Evolutionary conservation across 805 yeast genomes (phyloP).

Genomic region (Priceomyces medius): DNA sequence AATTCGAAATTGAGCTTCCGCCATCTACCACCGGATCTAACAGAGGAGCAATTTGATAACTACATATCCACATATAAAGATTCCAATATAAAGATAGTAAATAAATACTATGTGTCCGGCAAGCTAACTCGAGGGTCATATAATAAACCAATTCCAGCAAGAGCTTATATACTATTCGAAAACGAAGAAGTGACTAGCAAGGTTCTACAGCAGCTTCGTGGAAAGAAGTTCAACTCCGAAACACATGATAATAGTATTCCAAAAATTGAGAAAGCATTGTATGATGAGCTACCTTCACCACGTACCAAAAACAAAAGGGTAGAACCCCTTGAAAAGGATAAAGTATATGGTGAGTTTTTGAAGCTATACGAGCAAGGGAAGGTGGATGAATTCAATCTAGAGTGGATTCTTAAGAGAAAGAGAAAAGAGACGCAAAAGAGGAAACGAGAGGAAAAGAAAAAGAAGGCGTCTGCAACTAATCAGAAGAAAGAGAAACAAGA

Average conservation of each 20-base stretch:
- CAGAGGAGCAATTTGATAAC: slow-evolving; percentile 25
- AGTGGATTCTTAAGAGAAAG: slow-evolving; percentile 12
- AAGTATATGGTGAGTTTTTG: slow-evolving; percentile 12
- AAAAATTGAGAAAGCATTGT: slow-evolving; percentile 32
- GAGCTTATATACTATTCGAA: slow-evolving; percentile 41
- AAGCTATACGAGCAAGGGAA: slow-evolving; percentile 5
- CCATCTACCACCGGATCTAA: slow-evolving; percentile 43
- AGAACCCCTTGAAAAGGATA: slow-evolving; percentile 13
- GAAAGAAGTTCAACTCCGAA: slow-evolving; percentile 23
- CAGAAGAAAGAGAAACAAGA: slow-evolving; percentile 11
- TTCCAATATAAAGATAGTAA: slow-evolving; percentile 11
- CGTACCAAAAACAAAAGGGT: slow-evolving; percentile 1
- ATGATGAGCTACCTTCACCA: slow-evolving; percentile 13
- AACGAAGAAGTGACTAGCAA: slow-evolving; percentile 21
- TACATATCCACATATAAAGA: slow-evolving; percentile 13
- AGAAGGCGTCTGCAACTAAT: slow-evolving; percentile 11
- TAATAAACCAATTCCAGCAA: slow-evolving; percentile 38
- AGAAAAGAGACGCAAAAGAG: slow-evolving; percentile 9
- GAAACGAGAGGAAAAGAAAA: slow-evolving; percentile 8
- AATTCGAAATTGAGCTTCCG: slow-evolving; percentile 34
- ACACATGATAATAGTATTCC: slow-evolving; percentile 33
- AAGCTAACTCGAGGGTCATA: slow-evolving; percentile 38
- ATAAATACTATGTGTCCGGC: slow-evolving; percentile 43
- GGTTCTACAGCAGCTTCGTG: slow-evolving; percentile 24
- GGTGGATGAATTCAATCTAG: slow-evolving; percentile 9